Conservation (phyloP, 148 eudicot genomes). For the Talinum fruticosum region DNA sequence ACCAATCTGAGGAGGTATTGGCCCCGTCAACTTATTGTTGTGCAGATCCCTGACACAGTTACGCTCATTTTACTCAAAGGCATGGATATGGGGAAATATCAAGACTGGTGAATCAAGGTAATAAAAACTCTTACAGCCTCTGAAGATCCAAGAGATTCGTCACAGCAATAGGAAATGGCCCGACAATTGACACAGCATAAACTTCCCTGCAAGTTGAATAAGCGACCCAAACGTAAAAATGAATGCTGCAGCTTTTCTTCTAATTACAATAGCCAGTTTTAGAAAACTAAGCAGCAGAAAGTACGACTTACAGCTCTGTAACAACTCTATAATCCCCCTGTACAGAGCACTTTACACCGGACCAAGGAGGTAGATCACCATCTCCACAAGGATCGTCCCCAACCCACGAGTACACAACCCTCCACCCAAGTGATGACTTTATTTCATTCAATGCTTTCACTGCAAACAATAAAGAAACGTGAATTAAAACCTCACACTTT, state of each 20-base stretch:
- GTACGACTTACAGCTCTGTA: slow-evolving; percentile 48
- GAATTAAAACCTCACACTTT: background rate
- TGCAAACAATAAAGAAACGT: slow-evolving; percentile 21
- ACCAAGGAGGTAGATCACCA: slow-evolving; percentile 92
- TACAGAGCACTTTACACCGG: slow-evolving; percentile 73
- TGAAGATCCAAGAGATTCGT: slow-evolving; percentile 94
- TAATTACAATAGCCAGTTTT: too few species aligned
- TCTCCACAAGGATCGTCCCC: slow-evolving; percentile 99
- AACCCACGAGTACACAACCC: slow-evolving; percentile 98
- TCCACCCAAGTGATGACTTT: slow-evolving; percentile 98
- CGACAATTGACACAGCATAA: slow-evolving; percentile 96
- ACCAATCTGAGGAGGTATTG: slow-evolving; percentile 95
- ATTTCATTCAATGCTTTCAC: slow-evolving; percentile 95
- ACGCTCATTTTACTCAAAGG: slow-evolving; percentile 4
- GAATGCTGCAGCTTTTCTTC: background rate
- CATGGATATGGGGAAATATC: background rate
- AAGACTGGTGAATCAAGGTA: slow-evolving; percentile 5
- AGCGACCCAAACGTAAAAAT: background rate
- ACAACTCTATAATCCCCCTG: slow-evolving; percentile 73
- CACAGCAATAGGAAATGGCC: slow-evolving; percentile 96
- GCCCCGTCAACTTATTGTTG: slow-evolving; percentile 94
- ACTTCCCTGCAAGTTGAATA: slow-evolving; percentile 67
- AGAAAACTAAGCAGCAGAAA: background rate
- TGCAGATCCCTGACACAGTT: slow-evolving; percentile 74
- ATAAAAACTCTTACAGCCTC: slow-evolving; percentile 63